Conservation (phyloP, 176 grass and related monocot species). For the Elaeis guineensis region DNA sequence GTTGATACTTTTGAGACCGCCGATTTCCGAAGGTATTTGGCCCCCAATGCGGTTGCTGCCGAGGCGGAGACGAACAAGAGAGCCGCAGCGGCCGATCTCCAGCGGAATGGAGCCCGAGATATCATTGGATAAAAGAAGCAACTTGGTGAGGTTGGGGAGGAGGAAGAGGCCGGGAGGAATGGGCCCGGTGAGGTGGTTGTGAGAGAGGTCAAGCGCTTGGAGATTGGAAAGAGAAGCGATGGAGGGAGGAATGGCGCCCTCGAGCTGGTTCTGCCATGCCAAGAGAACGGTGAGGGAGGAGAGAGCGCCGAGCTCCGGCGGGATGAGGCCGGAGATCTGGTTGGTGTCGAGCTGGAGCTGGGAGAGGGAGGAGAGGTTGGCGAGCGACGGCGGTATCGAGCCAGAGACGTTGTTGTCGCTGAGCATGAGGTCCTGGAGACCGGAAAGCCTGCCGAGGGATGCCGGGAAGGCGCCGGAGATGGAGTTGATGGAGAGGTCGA, state of each 20-base stretch:
- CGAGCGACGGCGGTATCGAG: neutral
- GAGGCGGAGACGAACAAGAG: slow-evolving; percentile 61
- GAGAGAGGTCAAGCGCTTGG: slow-evolving; percentile 77
- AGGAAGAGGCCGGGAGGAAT: slow-evolving; percentile 70
- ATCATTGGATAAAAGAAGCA: slow-evolving; percentile 78
- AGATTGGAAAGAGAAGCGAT: slow-evolving; percentile 40
- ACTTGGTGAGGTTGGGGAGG: slow-evolving; percentile 84
- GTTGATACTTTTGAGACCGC: slow-evolving; percentile 58
- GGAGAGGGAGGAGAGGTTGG: slow-evolving; percentile 45
- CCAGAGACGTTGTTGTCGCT: slow-evolving; percentile 6
- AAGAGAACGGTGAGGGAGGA: slow-evolving; percentile 49
- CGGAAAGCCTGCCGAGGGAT: neutral
- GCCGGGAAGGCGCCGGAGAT: neutral
- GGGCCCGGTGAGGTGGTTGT: slow-evolving; percentile 74
- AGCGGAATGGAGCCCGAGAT: slow-evolving; percentile 57
- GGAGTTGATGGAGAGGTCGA: slow-evolving; percentile 50
- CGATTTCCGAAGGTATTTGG: slow-evolving; percentile 32
- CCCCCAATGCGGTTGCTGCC: slow-evolving; percentile 64
- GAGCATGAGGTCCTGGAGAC: neutral
- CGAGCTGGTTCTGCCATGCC: slow-evolving; percentile 90
- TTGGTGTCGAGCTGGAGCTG: slow-evolving; percentile 97
- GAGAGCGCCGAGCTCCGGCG: slow-evolving; percentile 47
- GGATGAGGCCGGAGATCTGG: slow-evolving; percentile 80
- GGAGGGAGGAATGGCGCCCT: slow-evolving; percentile 56
- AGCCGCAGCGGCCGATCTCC: slow-evolving; percentile 51